Conservation (phyloP, 2,329 filamentous ascomycete species). For the Aspergillus eucalypticola region DNA sequence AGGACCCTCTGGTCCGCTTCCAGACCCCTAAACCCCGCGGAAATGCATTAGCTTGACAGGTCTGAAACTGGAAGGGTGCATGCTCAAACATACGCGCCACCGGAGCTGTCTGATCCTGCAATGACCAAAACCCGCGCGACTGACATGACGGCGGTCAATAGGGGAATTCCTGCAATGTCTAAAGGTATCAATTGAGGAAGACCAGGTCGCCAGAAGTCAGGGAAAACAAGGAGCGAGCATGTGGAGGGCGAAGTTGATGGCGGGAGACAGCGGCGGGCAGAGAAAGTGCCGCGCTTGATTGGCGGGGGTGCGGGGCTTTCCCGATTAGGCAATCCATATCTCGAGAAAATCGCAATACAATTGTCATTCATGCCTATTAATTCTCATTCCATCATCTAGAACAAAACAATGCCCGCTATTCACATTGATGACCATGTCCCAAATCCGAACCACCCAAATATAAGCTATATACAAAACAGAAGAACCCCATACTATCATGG, state of each 20-base stretch:
- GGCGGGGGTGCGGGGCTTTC: slow-evolving; percentile 17
- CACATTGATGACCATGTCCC: slow-evolving; percentile 10
- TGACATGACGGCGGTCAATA: slow-evolving; percentile 30
- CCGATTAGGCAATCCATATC: neutral
- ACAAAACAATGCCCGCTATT: slow-evolving; percentile 12
- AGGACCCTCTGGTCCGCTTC: slow-evolving; percentile 96
- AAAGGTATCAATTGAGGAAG: neutral
- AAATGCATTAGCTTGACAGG: slow-evolving; percentile 18
- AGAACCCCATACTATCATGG: slow-evolving; percentile 32
- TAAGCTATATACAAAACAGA: slow-evolving; percentile 27
- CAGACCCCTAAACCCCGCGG: slow-evolving; percentile 65
- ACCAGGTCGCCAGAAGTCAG: neutral
- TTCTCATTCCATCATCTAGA: slow-evolving; percentile 16
- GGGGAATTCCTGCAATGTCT: neutral
- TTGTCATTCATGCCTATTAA: slow-evolving; percentile 11
- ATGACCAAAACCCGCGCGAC: slow-evolving; percentile 70
- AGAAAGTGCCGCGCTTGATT: slow-evolving; percentile 6
- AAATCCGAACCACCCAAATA: slow-evolving; percentile 7
- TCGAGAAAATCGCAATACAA: slow-evolving; percentile 4
- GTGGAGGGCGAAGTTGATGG: neutral
- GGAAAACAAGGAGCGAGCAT: neutral
- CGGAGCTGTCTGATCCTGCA: slow-evolving; percentile 86
- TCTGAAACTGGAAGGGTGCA: slow-evolving; percentile 7
- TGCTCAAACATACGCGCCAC: slow-evolving; percentile 69
- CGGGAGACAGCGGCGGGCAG: neutral